Evolutionary conservation across 768 basidiomycete genomes (phyloP), one percentile per base, ranked within the genome.

Genomic region (Phaeotremella fagi): DNA sequence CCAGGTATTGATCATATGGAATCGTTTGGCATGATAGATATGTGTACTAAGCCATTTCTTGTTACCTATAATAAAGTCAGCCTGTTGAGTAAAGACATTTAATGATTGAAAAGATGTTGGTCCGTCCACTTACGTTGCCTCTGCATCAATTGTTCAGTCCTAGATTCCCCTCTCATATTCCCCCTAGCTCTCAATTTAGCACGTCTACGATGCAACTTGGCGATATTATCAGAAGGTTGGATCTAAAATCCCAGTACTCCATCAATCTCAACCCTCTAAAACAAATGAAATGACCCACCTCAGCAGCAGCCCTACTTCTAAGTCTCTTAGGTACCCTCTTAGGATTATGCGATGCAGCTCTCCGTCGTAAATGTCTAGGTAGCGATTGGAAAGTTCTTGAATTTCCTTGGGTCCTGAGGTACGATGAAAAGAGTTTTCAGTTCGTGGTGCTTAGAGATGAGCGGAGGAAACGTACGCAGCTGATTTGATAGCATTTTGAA

Each of bases 11-110:
- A 85, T 81, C 94, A 98, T 97, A 57, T 85, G 83, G 84, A 94
- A 94, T 4, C 95, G 82, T 75, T 97, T 98, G 1, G 91, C 88
- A 64, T 97, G 94, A 90, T 91, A 98, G 18, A 98, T 75, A 71
- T 99, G 95, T 4, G 91, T 94, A 70, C 94, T 90, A 0, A 99
- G 82, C 94, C 94, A 98, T 12, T 80, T 77, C 72, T 97, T 97
- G 59, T 87, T 80, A 26, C 79, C 92, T 95, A 59, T 1, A 20
- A 14, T 12, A 41, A 41, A 22, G 7, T 7, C 9, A 41, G 38
- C 38, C 18, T 18, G 5, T 18, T 31, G 20, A 2, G 22, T 24
- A 24, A 22, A 16, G 24, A 18, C 4, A 7, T 44, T 38, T 3
- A 31, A 12, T 14, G 22, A 6, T 14, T 6, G 38, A 6, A 12